Conservation (phyloP, 345 rosid genomes). For the Raphanus sativus region DNA sequence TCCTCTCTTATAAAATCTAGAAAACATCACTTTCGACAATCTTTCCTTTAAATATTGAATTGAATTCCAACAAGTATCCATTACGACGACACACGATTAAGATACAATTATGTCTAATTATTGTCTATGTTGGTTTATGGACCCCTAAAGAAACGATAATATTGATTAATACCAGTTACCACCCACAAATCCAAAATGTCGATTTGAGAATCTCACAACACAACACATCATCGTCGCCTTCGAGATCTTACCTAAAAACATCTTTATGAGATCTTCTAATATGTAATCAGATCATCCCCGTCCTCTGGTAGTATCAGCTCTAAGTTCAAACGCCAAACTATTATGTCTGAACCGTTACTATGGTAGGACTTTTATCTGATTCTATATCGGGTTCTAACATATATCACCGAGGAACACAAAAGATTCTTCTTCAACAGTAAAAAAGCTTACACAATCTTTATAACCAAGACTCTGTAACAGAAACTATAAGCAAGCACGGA, state of each 20-base stretch:
- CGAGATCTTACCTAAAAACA: not conserved
- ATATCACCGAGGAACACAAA: not conserved
- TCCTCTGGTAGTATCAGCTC: not conserved
- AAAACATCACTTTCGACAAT: not conserved
- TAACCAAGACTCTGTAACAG: not conserved
- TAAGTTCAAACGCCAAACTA: not conserved
- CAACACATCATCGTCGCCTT: not conserved
- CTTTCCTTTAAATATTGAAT: not conserved
- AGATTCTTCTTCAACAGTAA: not conserved
- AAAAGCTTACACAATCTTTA: not conserved
- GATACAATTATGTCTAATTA: too few relatives aligned
- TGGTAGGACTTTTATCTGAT: not conserved
- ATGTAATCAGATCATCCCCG: not conserved
- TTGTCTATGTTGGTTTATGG: not conserved
- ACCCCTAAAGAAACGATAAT: not conserved
- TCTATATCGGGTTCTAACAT: not conserved
- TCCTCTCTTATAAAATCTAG: not conserved
- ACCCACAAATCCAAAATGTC: not conserved
- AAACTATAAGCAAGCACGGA: not conserved
- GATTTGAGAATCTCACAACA: not conserved
- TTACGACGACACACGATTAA: not conserved
- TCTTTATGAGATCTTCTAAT: not conserved
- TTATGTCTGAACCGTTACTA: not conserved
- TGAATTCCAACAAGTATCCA: slow-evolving; percentile 10
- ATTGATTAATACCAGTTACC: not conserved